Base-by-base conservation (phyloP, 2,329 filamentous ascomycete species). In the Aspergillus viridinutans region DNA sequence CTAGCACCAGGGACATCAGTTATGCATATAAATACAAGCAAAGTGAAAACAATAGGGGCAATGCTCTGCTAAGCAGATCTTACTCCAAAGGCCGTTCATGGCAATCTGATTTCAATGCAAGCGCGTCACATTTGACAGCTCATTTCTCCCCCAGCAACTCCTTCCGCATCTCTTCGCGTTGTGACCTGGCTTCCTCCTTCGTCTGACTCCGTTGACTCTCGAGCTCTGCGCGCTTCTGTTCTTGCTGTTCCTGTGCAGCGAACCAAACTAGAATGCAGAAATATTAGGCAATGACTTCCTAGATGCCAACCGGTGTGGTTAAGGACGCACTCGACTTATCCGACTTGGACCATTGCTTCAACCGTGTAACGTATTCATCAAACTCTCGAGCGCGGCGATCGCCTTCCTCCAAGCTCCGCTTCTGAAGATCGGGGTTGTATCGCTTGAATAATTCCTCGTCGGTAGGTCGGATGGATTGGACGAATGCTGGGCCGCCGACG, bases 381-480 rank as follows among this genome's bases (percentile, higher is more conserved):
- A 96, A 96, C 58, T 97, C 92, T 74, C 92, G 83, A 69, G 94
- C 85, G 58, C 84, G 84, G 72, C 89, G 85, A 57, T 88, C 81
- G 20, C 91, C 84, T 57, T 87, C 84, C 74, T 92, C 92, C n/a
- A 96, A 78, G 60, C 90, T 92, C 69, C 89, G 85, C 74, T 90
- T 90, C 71, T 94, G 90, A n/a, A 99, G 83, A 35, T 97, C 94
- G 0, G 93, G 93, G 74, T 93, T 97, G 79, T 97, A 97, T 75
- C 83, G 86, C 73, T 84, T 81, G 80, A 95, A 92, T 45, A 99
- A 83, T 77, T 97, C 92, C 75, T 97, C 94, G 66, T 97, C 92
- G 12, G 89, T 88, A 2, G 94, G 94, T 28, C 75, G 75, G 56
- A 78, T 63, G 45, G 86, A 96, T 76, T 87, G 84, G 47, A 93